phyloP scores from a whole-genome alignment of 129 eudicot genomes.

The Helichrysum umbraculigerum region DNA sequence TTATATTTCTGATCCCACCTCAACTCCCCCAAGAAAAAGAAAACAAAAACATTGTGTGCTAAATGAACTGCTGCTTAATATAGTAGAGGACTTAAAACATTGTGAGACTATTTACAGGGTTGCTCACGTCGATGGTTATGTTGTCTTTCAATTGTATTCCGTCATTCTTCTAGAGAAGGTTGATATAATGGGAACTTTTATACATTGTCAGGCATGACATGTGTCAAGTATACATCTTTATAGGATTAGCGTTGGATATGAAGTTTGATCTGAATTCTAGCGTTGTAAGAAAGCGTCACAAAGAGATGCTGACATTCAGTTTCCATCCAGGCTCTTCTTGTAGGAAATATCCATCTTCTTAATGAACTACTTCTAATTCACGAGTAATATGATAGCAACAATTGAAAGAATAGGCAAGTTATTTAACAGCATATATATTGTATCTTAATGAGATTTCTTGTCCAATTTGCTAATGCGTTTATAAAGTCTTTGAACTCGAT shows the following conservation, averaged over 20 bases:
- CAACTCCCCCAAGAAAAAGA: not conserved
- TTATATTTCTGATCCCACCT: not conserved
- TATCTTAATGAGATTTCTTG: not conserved
- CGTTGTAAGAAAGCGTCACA: not conserved
- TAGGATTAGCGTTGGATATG: not conserved
- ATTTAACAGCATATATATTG: not conserved
- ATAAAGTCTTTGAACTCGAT: not conserved
- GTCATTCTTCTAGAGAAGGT: slow-evolving; percentile 10
- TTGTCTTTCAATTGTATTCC: not conserved
- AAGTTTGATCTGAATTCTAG: not conserved
- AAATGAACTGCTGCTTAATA: not conserved
- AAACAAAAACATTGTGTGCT: not conserved
- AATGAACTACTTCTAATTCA: not conserved
- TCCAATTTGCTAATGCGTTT: not conserved
- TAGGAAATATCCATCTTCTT: not conserved
- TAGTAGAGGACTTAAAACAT: not conserved
- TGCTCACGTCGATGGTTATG: not conserved
- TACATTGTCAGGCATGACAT: not conserved
- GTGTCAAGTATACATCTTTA: not conserved
- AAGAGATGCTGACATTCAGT: not conserved
- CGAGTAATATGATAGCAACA: not conserved
- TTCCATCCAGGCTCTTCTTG: not conserved
- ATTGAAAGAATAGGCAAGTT: not conserved
- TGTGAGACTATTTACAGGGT: not conserved
- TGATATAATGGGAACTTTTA: not conserved